Evolutionary conservation across 805 yeast species (phyloP), one percentile per base, ranked within the genome.

Genomic region (Priceomyces melissophilus): DNA sequence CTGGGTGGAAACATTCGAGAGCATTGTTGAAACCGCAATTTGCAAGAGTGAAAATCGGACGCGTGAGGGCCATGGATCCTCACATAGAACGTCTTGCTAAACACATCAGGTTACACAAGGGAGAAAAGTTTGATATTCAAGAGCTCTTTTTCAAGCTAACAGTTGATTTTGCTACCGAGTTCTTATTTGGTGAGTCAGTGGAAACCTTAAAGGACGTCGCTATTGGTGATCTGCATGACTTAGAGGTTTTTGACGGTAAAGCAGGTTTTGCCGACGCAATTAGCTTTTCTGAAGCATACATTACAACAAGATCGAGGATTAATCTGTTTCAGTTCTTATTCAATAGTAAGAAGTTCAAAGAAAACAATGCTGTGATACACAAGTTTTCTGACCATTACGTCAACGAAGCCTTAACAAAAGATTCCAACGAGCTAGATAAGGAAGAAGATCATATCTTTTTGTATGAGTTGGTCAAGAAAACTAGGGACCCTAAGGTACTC

Each of bases 371-470:
- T 23, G 53, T 49, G 15, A 69, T 68, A 23, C 67, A 63, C 41
- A 48, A 49, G 11, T 60, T n/a, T 38, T 40, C 69, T 16, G 63
- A 70, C 45, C 58, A 50, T 42, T 72, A 65, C 44, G 77, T 71
- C 17, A 42, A 60, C 30, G 50, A 50, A 40, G 76, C 73, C 4
- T 55, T 73, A 36, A 47, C 46, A 7, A 50, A 61, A n/a, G 44
- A 55, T n/a, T 61, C 46, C 17, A 57, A 55, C 44, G 68, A 61
- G 39, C 54, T 61, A 30, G 66, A 54, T 30, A n/a, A n/a, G n/a
- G n/a, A n/a, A n/a, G n/a, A n/a, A n/a, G n/a, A n/a, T 17, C 75
- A 71, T 46, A 65, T 72, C 9, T 74, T 76, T 53, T 65, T 76
- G 40, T 62, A 65, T 36, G 79, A 73, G 49, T 63, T 76, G 45